phyloP scores from a whole-genome alignment of 768 basidiomycete species.

The Boletus edulis region DNA sequence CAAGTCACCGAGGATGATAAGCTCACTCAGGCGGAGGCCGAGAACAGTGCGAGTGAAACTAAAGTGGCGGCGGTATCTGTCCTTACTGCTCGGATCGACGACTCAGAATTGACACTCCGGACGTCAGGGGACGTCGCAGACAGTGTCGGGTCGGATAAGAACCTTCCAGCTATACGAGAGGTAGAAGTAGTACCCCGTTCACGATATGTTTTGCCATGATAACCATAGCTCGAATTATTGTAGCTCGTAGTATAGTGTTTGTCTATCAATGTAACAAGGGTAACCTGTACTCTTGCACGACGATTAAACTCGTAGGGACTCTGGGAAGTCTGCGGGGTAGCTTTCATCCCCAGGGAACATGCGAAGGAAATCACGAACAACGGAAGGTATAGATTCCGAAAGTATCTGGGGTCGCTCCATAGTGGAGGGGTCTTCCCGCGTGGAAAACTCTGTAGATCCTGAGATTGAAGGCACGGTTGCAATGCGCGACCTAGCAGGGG shows the following conservation, averaged over 20 bases:
- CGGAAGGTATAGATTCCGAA: slow-evolving; percentile 25
- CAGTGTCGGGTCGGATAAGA: slow-evolving; percentile 16
- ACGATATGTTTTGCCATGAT: slow-evolving; percentile 6
- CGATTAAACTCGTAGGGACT: slow-evolving; percentile 23
- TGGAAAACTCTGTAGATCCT: not conserved
- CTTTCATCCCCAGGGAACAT: slow-evolving; percentile 36
- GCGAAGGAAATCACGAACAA: slow-evolving; percentile 29
- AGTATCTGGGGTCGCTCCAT: not conserved
- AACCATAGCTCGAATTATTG: not conserved
- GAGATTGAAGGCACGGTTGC: not conserved
- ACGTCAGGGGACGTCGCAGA: slow-evolving; percentile 16
- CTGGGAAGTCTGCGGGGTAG: slow-evolving; percentile 34
- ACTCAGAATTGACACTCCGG: slow-evolving; percentile 28
- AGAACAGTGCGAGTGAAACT: slow-evolving; percentile 9
- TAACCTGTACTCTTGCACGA: not conserved
- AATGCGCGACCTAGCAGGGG: slow-evolving; percentile 21
- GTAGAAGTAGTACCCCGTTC: slow-evolving; percentile 14
- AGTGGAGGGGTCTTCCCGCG: slow-evolving; percentile 7
- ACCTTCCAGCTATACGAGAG: slow-evolving; percentile 11
- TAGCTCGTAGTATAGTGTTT: not conserved
- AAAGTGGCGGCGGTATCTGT: slow-evolving; percentile 13
- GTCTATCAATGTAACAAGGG: not conserved
- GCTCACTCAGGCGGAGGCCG: slow-evolving; percentile 12
- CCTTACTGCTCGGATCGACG: slow-evolving; percentile 13
- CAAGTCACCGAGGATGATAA: slow-evolving; percentile 23